Conservation (phyloP, 176 grass and related monocot genomes). For the sorghum (Sorghum bicolor) region DNA sequence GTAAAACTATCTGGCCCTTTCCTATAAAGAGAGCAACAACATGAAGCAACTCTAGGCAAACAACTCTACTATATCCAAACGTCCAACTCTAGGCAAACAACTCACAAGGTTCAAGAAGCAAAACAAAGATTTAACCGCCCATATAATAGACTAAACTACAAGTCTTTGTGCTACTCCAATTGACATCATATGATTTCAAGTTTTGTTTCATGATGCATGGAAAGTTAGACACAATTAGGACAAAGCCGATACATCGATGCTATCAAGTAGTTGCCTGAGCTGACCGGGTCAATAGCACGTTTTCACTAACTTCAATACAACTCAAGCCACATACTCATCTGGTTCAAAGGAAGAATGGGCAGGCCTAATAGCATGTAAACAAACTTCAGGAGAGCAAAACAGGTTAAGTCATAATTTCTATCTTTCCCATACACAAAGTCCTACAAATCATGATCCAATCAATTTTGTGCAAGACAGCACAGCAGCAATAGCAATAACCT, state of each 20-base stretch:
- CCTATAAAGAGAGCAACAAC: no score
- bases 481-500: background rate
- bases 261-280: slow-evolving; percentile 5
- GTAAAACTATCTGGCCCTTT: no score
- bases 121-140: background rate
- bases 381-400: slow-evolving; percentile 8
- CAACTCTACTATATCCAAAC: background rate
- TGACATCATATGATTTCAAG: background rate
- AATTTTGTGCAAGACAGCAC: background rate
- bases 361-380: background rate
- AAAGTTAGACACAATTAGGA: slow-evolving; percentile 1
- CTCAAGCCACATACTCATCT: background rate
- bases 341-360: background rate
- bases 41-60: no score
- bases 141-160: background rate
- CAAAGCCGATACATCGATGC: background rate
- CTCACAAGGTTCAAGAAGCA: background rate
- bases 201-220: background rate
- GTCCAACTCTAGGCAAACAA: no score
- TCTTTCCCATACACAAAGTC: slow-evolving; percentile 1
- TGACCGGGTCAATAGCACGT: background rate
- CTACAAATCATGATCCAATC: background rate
- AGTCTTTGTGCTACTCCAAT: background rate
- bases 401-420: background rate
- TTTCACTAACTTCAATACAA: background rate